A percentile compares a stretch with the other conserved stretches of the same genome.
Conservation (phyloP, 768 basidiomycete genomes). For the Podaxis rugospora region DNA sequence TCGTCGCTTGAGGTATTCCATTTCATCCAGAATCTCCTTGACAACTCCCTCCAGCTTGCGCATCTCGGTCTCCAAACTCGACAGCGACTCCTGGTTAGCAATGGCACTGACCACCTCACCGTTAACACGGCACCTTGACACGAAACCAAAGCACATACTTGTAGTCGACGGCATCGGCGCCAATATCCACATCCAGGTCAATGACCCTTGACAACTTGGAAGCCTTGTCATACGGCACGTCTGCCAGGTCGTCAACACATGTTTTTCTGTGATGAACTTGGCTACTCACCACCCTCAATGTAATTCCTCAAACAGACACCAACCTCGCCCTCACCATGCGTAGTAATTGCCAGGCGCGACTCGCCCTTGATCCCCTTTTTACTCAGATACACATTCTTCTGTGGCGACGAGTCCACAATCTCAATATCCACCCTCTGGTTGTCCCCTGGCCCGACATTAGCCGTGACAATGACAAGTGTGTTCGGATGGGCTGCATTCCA, state of each 20-base stretch:
- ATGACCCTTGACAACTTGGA: constrained; percentile 59
- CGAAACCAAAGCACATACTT: constrained; percentile 55
- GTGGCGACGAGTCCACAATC: constrained; percentile 82
- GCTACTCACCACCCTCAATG: constrained; percentile 63
- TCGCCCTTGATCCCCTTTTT: constrained; percentile 88
- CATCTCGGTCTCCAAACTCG: constrained; percentile 97
- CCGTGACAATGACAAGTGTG: constrained; percentile 92
- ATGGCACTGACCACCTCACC: constrained; percentile 64
- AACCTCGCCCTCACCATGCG: constrained; percentile 90
- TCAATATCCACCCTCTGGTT: constrained; percentile 90
- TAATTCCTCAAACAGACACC: constrained; percentile 93
- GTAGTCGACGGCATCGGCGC: constrained; percentile 98
- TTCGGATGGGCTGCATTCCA: constrained; percentile 91
- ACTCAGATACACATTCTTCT: constrained; percentile 85
- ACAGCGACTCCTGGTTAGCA: constrained; percentile 96
- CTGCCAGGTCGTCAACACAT: constrained; percentile 17
- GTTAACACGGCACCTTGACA: not conserved
- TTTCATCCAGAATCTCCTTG: constrained; percentile 92
- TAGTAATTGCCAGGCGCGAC: constrained; percentile 89
- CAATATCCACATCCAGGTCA: constrained; percentile 96
- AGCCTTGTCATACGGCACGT: constrained; percentile 40
- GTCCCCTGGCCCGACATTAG: constrained; percentile 75
- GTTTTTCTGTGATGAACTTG: not conserved
- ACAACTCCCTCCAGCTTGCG: constrained; percentile 93
- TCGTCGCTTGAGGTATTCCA: constrained; percentile 86